These are phyloP conservation scores for Botrytis byssoidea DNA, from an alignment of 2,329 filamentous ascomycete genomes.

Conservation along the genomic window DNA sequence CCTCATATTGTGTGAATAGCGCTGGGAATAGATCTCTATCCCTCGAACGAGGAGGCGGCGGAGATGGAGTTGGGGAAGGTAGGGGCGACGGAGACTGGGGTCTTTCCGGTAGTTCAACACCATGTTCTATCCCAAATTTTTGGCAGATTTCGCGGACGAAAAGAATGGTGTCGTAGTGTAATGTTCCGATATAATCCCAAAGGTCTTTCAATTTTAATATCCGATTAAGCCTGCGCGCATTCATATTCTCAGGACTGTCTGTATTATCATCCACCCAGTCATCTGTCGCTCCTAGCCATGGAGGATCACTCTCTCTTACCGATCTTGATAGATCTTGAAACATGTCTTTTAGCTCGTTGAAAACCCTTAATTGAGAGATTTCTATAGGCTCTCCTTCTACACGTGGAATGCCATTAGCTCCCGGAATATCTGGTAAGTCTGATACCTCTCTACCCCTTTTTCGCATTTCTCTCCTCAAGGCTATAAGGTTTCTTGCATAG, in stretches of 20 bases:
- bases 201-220: neutral
- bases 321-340: neutral
- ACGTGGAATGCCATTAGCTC: neutral
- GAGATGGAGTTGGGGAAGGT: neutral
- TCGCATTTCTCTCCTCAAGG: neutral
- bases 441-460: neutral
- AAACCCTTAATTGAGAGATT: neutral
- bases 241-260: neutral
- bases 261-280: conserved; percentile 3
- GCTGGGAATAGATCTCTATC: neutral
- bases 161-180: neutral
- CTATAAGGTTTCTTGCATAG: neutral
- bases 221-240: neutral
- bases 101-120: neutral
- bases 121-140: neutral
- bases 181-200: neutral
- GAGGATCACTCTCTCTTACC: neutral
- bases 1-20: neutral
- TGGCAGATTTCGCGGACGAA: neutral
- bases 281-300: neutral
- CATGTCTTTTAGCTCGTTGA: too few relatives aligned
- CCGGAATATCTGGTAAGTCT: neutral
- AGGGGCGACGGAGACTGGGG: neutral
- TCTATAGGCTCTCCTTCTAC: neutral
- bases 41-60: neutral